Evolutionary conservation across 176 grass and related monocot genomes (phyloP), one percentile per base, ranked within the genome.

Genomic region (Canna indica): DNA sequence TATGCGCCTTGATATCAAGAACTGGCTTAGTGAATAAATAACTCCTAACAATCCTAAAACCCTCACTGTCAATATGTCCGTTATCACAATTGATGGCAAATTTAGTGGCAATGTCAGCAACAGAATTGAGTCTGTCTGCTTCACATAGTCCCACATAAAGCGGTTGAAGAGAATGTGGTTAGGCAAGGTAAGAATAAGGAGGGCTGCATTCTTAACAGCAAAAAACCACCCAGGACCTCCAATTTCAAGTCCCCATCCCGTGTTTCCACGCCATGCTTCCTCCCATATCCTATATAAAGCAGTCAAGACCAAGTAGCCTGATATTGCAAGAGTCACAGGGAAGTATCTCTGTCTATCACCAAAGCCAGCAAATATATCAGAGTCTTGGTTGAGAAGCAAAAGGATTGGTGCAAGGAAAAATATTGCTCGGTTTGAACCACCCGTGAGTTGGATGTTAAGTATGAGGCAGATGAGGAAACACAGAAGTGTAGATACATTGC

Each of bases 91-190:
- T 5, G 88, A 85, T 0, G 94, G 89, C 78, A 99, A 84, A 73
- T 99, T 99, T 46, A 99, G 86, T 39, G 95, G 95, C 73, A 99
- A 75, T 0, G 95, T 94, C 77, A 99, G 76, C 69, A 99, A 81
- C 80, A 99, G 77, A 73, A 93, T 83, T 0, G 82, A 38, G 64
- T 99, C 95, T 32, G 82, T 93, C 76, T 93, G 95, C 54, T 91
- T 99, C 66, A 90, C 86, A 84, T 94, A 93, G 76, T 99, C 95
- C 95, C 90, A 99, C 90, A 99, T 93, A 84, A 99, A 99, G 47
- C 90, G 80, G 67, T 93, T 99, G 77, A 99, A 88, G 10, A 99
- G 90, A 80, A 99, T 93, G 81, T 99, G 90, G 78, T 99, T 93
- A 22, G 95, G 95, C 60, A 93, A 81, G 7, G 95, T 93, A 34